These are phyloP conservation scores for Houttuynia cordata DNA, from an alignment of 164 flowering plant species.

Conservation along the genomic window DNA sequence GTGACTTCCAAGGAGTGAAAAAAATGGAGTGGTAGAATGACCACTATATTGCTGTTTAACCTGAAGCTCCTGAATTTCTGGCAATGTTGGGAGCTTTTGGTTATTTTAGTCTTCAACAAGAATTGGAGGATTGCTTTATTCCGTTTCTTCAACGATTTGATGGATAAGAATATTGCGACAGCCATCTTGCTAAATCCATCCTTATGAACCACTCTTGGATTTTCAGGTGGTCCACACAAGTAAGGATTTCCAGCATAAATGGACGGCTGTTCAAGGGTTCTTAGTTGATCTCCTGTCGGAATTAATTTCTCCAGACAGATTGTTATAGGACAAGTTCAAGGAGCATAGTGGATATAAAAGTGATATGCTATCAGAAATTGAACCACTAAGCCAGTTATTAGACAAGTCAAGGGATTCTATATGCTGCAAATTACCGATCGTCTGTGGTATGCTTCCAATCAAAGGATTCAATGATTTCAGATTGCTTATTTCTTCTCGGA, in stretches of 20 bases:
- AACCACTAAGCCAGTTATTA: background rate
- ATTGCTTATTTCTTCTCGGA: too few species aligned
- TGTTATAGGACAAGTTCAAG: slow-evolving; percentile 5
- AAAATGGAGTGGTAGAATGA: too few species aligned
- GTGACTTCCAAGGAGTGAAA: too few species aligned
- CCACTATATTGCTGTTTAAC: too few species aligned
- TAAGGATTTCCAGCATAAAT: background rate
- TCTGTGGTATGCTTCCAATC: background rate
- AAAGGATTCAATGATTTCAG: background rate
- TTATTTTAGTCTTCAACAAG: too few species aligned
- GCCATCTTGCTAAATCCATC: too few species aligned
- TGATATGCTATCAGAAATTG: background rate
- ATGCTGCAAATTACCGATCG: background rate
- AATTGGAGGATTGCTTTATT: too few species aligned
- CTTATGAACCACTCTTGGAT: background rate
- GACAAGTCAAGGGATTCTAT: slow-evolving; percentile 4
- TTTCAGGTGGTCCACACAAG: background rate
- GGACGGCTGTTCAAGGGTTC: background rate
- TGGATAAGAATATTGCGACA: too few species aligned
- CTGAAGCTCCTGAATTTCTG: too few species aligned
- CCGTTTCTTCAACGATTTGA: too few species aligned
- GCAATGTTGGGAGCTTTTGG: too few species aligned
- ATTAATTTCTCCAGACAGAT: slow-evolving; percentile 2
- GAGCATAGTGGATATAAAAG: background rate
- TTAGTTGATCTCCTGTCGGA: background rate